Evolutionary conservation across 495 filamentous ascomycete species (phyloP).

Genomic region (Penicillium turbatum): DNA sequence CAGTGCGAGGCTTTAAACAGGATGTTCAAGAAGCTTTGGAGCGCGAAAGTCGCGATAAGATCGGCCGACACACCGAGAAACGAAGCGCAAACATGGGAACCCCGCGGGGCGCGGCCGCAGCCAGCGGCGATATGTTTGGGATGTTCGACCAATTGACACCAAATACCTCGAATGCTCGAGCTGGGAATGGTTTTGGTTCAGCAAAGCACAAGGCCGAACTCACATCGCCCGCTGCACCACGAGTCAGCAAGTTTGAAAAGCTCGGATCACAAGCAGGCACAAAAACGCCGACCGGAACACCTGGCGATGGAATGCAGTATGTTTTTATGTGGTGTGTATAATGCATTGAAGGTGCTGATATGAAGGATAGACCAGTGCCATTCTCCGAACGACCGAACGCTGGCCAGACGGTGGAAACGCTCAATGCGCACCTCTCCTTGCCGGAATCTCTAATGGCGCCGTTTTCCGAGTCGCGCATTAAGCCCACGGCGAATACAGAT

Average conservation of each 20-base stretch:
- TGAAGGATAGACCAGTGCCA: slow-evolving; percentile 40
- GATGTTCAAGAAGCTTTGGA: slow-evolving; percentile 81
- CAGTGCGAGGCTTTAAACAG: slow-evolving; percentile 72
- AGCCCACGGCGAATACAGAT: slow-evolving; percentile 76
- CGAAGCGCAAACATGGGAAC: slow-evolving; percentile 53
- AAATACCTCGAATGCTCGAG: slow-evolving; percentile 56
- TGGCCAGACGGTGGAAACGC: slow-evolving; percentile 74
- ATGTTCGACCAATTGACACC: slow-evolving; percentile 83
- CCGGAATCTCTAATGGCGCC: slow-evolving; percentile 71
- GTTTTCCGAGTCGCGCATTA: slow-evolving; percentile 70
- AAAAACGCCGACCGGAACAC: slow-evolving; percentile 27
- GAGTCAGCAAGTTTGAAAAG: slow-evolving; percentile 43
- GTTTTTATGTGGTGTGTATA: slow-evolving; percentile 5
- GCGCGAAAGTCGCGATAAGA: slow-evolving; percentile 59
- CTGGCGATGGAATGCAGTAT: slow-evolving; percentile 30
- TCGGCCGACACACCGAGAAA: slow-evolving; percentile 58
- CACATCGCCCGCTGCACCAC: slow-evolving; percentile 52
- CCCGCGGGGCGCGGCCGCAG: slow-evolving; percentile 54
- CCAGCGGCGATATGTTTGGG: slow-evolving; percentile 69
- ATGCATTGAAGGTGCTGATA: slow-evolving; percentile 16
- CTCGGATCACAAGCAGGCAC: slow-evolving; percentile 29
- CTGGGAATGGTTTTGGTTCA: slow-evolving; percentile 44
- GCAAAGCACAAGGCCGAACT: slow-evolving; percentile 62
- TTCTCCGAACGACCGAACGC: slow-evolving; percentile 70
- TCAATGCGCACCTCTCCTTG: slow-evolving; percentile 69